These are phyloP conservation scores for Candida chilensis DNA, from an alignment of 805 yeast genomes.

Conservation along the genomic window DNA sequence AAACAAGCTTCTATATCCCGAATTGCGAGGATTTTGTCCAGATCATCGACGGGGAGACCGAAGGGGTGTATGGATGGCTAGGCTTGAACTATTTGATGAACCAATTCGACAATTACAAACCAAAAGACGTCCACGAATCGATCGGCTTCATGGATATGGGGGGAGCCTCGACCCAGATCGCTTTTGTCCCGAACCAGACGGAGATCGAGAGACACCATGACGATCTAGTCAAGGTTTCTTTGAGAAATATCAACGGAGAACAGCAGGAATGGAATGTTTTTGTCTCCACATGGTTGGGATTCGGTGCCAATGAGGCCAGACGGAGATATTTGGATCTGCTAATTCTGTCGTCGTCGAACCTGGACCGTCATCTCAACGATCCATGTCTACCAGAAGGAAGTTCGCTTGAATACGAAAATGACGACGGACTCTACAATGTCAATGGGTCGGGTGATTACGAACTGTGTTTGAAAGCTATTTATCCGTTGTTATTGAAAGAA, in stretches of 20 bases:
- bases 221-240: constrained; percentile 57
- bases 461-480: constrained; percentile 59
- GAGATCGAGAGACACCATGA: constrained; percentile 61
- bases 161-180: constrained; percentile 95
- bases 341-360: constrained; percentile 16
- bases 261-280: constrained; percentile 75
- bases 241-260: constrained; percentile 65
- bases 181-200: constrained; percentile 71
- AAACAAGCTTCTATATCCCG: constrained; percentile 47
- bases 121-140: constrained; percentile 36
- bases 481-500: constrained; percentile 71
- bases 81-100: constrained; percentile 80
- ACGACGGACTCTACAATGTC: constrained; percentile 38
- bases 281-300: constrained; percentile 95
- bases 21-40: constrained; percentile 67
- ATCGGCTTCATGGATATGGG: constrained; percentile 99
- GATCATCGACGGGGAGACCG: constrained; percentile 89
- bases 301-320: constrained; percentile 94
- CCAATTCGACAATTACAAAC: constrained; percentile 41
- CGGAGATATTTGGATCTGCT: constrained; percentile 56
- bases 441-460: constrained; percentile 76
- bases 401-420: constrained; percentile 31
- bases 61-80: constrained; percentile 94
- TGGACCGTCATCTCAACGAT: too few species aligned
- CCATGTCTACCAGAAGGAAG: constrained; percentile 78